phyloP scores from a whole-genome alignment of 139 green algal species.

The Tetratostichococcus sp. region DNA sequence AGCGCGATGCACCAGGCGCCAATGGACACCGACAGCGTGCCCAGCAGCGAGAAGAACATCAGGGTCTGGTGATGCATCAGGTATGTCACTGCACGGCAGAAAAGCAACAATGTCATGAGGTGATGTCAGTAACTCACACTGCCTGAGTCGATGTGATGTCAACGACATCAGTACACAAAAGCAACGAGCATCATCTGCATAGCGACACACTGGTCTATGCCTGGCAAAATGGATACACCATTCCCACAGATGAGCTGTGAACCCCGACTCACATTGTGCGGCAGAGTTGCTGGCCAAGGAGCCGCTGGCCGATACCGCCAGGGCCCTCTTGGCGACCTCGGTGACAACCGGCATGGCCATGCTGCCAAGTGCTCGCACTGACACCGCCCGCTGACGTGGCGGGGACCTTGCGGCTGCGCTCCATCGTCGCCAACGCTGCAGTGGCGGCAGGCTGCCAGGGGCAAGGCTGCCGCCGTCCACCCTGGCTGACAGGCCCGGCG shows the following conservation, averaged over 20 bases:
- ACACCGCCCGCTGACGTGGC: background rate
- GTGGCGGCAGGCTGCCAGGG: too few relatives aligned
- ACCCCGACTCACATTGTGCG: background rate
- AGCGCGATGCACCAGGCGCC: conserved; percentile 3
- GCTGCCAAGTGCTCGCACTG: background rate
- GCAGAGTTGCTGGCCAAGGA: background rate
- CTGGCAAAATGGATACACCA: background rate
- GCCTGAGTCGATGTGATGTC: too few relatives aligned
- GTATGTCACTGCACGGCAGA: conserved; percentile 2
- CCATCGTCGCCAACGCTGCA: too few relatives aligned
- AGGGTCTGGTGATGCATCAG: conserved; percentile 1
- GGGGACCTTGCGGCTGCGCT: too few relatives aligned
- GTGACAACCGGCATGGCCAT: background rate
- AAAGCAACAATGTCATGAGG: too few relatives aligned
- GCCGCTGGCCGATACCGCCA: background rate
- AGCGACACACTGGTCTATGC: too few relatives aligned
- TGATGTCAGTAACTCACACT: too few relatives aligned
- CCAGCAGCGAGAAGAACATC: conserved; percentile 4
- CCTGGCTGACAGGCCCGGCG: too few relatives aligned
- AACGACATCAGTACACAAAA: too few relatives aligned
- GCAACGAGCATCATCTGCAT: too few relatives aligned
- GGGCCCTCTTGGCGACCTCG: background rate
- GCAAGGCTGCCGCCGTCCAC: too few relatives aligned
- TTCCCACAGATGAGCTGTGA: background rate
- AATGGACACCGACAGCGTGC: conserved; percentile 9